phyloP scores from a whole-genome alignment of 495 filamentous ascomycete genomes.

The Xanthoparmelia taractica region DNA sequence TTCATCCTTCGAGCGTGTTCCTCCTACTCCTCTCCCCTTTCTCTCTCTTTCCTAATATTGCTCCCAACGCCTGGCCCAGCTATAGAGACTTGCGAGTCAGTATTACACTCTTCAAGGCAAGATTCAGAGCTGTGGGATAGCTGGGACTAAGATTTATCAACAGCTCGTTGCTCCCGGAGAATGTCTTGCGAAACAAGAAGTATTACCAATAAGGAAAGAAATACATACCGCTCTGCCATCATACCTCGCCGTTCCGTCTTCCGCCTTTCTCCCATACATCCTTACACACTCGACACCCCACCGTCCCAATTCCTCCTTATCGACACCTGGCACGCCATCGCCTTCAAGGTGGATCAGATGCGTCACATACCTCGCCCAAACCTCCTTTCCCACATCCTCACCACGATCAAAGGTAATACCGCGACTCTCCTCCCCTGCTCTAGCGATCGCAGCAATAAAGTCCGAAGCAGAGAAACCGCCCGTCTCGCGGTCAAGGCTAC shows the following conservation, averaged over 20 bases:
- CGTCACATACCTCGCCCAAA: constrained; percentile 57
- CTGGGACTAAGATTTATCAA: not conserved
- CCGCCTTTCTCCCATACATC: constrained; percentile 63
- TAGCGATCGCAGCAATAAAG: constrained; percentile 70
- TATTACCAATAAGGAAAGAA: not conserved
- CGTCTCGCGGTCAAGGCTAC: constrained; percentile 76
- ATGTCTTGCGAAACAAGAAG: not conserved
- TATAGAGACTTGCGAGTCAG: not conserved
- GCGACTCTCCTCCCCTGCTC: constrained; percentile 49
- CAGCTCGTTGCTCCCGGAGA: not conserved
- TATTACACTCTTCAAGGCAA: not conserved
- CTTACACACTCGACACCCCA: constrained; percentile 70
- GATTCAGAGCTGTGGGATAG: not conserved
- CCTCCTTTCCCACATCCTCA: constrained; percentile 20
- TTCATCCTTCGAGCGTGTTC: constrained; percentile 51
- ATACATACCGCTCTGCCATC: constrained; percentile 53
- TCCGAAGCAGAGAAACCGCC: constrained; percentile 66
- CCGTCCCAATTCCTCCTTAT: constrained; percentile 51
- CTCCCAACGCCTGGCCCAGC: constrained; percentile 67
- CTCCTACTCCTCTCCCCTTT: constrained; percentile 51
- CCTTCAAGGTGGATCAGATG: constrained; percentile 80
- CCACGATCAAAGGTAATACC: constrained; percentile 20
- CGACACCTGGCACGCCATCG: constrained; percentile 58
- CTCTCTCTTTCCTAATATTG: constrained; percentile 62
- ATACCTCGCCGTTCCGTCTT: constrained; percentile 56